Evolutionary conservation across 2,329 filamentous ascomycete genomes (phyloP), one percentile per base, ranked within the genome.

Genomic region (Colletotrichum tofieldiae): DNA sequence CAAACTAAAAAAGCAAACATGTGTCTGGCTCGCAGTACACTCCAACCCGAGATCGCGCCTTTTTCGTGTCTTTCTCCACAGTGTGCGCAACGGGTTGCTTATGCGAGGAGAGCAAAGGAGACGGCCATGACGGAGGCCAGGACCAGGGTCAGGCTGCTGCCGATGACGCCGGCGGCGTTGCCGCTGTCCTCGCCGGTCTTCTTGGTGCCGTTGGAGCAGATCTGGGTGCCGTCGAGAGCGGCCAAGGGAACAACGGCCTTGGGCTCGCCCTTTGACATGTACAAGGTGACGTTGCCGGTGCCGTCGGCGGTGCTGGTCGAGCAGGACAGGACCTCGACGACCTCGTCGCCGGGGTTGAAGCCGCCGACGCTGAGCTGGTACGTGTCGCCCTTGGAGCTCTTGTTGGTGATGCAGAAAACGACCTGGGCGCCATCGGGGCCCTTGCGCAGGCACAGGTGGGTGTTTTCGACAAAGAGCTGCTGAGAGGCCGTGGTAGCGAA

Each of bases 401-500:
- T 72, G 69, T 72, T 72, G 69, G 69, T 72, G 65, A 72, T 47
- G 69, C 69, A 72, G 58, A 72, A 72, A 65, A 72, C 69, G 37
- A 72, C 58, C 69, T 72, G 69, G 11, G 69, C 65, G 59, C 69
- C 69, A 41, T 59, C 59, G 45, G 69, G 69, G 45, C 69, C 69
- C 59, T 72, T 72, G 52, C 69, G 69, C 41, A 72, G 58, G 52
- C 69, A 72, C 43, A 72, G 39, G 54, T 72, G 69, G 29, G 69
- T 69, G 58, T 69, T 39, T 65, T 72, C 69, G 23, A 72, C 69
- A 47, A 72, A 72, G 52, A 72, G 69, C 69, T 72, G 69, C 69
- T 72, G 58, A 5, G 69, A 69, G 18, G 65, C 51, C 11, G 69
- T 72, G 26, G 69, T 72, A 26, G 65, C 58, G 37, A 72, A 72